A percentile compares a stretch with the other conserved stretches of the same genome.
phyloP scores from a whole-genome alignment of 768 basidiomycete species.

The Ramaria sp. region DNA sequence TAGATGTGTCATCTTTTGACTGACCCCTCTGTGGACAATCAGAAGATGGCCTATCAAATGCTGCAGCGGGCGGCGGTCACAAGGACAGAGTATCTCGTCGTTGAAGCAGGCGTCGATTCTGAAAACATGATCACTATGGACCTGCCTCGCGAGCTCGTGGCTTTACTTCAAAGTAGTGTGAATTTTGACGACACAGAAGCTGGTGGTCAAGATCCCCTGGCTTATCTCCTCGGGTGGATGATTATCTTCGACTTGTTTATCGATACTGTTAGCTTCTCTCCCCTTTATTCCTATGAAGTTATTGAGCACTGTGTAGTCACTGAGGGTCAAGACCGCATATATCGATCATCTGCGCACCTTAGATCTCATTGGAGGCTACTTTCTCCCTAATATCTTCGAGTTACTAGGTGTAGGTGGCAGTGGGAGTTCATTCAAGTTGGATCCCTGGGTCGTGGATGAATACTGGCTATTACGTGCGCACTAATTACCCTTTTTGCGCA shows the following conservation, averaged over 20 bases:
- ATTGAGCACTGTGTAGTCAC: constrained; percentile 42
- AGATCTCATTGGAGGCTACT: constrained; percentile 47
- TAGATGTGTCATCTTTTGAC: constrained; percentile 76
- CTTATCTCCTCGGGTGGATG: constrained; percentile 82
- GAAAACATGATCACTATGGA: constrained; percentile 42
- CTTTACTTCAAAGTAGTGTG: constrained; percentile 44
- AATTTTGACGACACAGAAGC: constrained; percentile 26
- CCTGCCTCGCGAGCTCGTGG: constrained; percentile 59
- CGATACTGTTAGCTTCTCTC: constrained; percentile 52
- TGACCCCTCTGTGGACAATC: constrained; percentile 54
- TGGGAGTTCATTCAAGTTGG: constrained; percentile 65
- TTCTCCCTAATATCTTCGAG: constrained; percentile 65
- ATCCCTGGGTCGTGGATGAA: constrained; percentile 77
- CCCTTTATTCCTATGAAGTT: neutral
- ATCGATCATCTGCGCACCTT: constrained; percentile 73
- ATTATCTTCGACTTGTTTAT: constrained; percentile 75
- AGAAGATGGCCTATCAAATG: constrained; percentile 68
- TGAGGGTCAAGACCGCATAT: constrained; percentile 77
- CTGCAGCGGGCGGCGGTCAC: constrained; percentile 59
- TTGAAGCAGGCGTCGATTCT: constrained; percentile 76
- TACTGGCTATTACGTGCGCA: constrained; percentile 62
- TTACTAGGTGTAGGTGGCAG: constrained; percentile 55
- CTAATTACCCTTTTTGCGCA: neutral
- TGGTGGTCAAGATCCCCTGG: constrained; percentile 36
- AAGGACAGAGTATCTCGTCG: constrained; percentile 72